A percentile compares a stretch with the other conserved stretches of the same genome.
These are phyloP conservation scores for Hyphochytrium catenoides DNA, from an alignment of 352 stramenopile genomes.

Conservation along the genomic window DNA sequence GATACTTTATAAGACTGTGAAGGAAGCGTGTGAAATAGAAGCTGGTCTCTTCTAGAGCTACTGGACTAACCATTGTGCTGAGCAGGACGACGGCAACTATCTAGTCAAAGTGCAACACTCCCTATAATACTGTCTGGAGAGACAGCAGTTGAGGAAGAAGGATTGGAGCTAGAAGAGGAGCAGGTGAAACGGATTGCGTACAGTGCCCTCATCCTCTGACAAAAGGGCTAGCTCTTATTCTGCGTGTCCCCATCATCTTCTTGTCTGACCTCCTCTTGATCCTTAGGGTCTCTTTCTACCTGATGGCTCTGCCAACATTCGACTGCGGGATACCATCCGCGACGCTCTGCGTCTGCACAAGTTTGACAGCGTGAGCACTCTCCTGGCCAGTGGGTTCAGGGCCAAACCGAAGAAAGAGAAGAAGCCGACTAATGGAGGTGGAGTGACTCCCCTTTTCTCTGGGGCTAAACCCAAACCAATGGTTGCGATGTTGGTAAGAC, in stretches of 20 bases:
- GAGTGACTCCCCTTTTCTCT: constrained; percentile 5
- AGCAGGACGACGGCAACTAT: not conserved
- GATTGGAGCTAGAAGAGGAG: not conserved
- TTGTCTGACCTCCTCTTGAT: constrained; percentile 9
- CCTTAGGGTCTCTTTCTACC: constrained; percentile 40
- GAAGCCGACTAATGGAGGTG: not conserved
- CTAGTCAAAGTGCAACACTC: not conserved
- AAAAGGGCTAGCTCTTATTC: constrained; percentile 1
- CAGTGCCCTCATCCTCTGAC: constrained; percentile 2
- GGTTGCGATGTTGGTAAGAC: not conserved
- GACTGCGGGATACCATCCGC: constrained; percentile 50
- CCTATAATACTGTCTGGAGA: constrained; percentile 2
- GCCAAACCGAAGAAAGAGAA: constrained; percentile 1
- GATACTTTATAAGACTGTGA: no score
- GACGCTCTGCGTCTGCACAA: constrained; percentile 47
- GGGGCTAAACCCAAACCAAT: not conserved
- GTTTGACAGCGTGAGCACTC: constrained; percentile 46
- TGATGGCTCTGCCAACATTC: constrained; percentile 55
- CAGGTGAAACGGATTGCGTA: constrained; percentile 1
- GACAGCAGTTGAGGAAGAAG: not conserved
- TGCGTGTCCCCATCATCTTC: not conserved
- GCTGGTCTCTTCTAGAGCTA: no score
- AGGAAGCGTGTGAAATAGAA: no score
- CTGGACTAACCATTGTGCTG: no score
- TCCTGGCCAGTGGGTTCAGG: not conserved